phyloP scores from a whole-genome alignment of 2,329 filamentous ascomycete species.

The Cercospora beticola region DNA sequence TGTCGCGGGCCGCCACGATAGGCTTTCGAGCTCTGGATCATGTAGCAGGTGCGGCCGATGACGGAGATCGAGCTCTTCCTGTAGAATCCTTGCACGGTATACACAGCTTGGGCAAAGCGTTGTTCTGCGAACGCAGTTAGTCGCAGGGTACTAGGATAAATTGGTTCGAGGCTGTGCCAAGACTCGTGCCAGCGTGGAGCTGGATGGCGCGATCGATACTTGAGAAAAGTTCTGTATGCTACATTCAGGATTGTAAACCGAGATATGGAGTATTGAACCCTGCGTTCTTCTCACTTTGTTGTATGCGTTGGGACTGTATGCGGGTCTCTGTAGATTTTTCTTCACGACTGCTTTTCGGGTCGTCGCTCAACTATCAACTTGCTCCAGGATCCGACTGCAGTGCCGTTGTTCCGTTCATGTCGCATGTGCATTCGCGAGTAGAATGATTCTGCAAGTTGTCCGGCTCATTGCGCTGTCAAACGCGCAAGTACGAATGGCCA shows the following conservation, averaged over 20 bases:
- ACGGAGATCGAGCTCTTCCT: constrained; percentile 2
- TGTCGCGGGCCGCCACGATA: constrained; percentile 8
- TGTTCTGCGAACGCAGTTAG: neutral
- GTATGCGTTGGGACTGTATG: neutral
- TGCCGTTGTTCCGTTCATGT: neutral
- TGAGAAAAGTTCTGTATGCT: neutral
- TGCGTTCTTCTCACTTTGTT: neutral
- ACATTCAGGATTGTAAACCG: neutral
- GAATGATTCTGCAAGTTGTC: neutral
- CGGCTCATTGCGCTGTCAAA: constrained; percentile 8
- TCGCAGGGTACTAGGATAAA: neutral
- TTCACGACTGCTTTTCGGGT: neutral
- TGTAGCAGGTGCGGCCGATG: constrained; percentile 6
- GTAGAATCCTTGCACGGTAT: constrained; percentile 3
- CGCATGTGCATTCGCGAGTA: neutral
- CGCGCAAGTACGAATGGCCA: neutral
- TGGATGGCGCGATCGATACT: neutral
- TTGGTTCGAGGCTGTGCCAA: neutral
- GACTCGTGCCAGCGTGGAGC: constrained; percentile 8
- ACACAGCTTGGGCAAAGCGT: neutral
- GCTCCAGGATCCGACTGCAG: neutral
- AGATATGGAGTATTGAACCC: neutral
- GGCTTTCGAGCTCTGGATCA: constrained; percentile 3
- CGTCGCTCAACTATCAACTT: neutral
- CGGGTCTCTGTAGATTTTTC: neutral